Base-by-base conservation (phyloP, 2,329 filamentous ascomycete species). In the Geosmithia morbida region DNA sequence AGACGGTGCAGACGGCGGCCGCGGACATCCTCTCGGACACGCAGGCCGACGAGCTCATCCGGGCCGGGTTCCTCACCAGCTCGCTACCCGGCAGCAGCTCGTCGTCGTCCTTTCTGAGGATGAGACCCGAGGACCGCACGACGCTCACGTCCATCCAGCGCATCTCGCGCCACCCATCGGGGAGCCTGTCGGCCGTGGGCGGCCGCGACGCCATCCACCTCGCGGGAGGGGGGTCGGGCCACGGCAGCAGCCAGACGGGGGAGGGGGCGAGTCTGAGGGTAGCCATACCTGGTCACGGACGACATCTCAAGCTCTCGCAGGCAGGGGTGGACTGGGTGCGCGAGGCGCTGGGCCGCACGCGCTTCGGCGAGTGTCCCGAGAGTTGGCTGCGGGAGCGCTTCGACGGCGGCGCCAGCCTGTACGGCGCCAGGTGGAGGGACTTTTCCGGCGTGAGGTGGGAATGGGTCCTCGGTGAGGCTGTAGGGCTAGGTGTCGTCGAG, bases 381-480 rank as follows among this genome's bases (percentile, higher is more conserved):
- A 64, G 66, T 40, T 63, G 78, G 53, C 65, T 88, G 40, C 68
- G 69, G 40, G 82, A 87, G 60, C 72, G 79, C 46, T 88, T 85
- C 77, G 79, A 87, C 52, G 83, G 82, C 13, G 81, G 80, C 3
- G 61, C 61, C 2, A 16, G 33, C 11, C 51, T 65, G 33, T 62
- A 64, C 48, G 63, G 64, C 1, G 51, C 57, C 45, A 54, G 63
- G 57, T 88, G 85, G 85, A 81, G 72, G 57, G 71, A 76, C 29
- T 85, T 86, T 52, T 75, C 77, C 56, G 85, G 85, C 0, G 61
- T 87, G 50, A 65, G 72, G 42, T 88, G 87, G 61, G 74, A 82
- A 49, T 88, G 81, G 81, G 69, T 85, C 16, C 59, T 88, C 41
- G 79, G 75, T 41, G 83, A 87, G 60, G 83, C 81, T 42, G 69